These are phyloP conservation scores for Turnera subulata DNA, from an alignment of 345 rosid genomes.

Conservation along the genomic window DNA sequence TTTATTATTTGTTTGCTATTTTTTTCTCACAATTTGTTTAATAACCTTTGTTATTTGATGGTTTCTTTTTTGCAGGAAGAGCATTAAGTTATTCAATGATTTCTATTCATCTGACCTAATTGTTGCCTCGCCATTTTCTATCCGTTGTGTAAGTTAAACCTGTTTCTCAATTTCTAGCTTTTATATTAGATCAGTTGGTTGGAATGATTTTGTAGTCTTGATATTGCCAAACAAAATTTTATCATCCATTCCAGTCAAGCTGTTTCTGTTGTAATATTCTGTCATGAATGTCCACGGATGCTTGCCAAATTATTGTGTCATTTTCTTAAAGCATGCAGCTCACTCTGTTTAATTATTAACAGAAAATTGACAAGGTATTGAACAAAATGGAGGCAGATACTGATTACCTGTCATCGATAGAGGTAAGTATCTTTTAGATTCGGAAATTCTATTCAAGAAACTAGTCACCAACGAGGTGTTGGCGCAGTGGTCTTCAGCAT, in stretches of 20 bases:
- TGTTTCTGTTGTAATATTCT: no score
- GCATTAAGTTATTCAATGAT: constrained; percentile 74
- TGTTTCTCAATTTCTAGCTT: background rate
- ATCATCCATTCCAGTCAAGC: no score
- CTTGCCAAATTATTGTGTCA: no score
- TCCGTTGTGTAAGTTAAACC: constrained; percentile 50
- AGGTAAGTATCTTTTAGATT: constrained; percentile 45
- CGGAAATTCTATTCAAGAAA: background rate
- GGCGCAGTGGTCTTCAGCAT: no score
- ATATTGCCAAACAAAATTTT: no score
- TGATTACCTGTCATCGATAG: constrained; percentile 90
- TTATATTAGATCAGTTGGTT: no score
- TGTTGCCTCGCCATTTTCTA: constrained; percentile 78
- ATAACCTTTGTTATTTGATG: no score
- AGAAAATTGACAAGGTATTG: constrained; percentile 70
- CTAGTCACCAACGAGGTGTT: no score
- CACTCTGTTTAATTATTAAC: constrained; percentile 18
- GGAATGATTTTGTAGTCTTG: no score
- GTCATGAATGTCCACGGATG: no score
- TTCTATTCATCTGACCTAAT: constrained; percentile 87
- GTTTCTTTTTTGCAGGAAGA: constrained; percentile 47
- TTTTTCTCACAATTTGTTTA: background rate
- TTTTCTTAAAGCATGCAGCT: constrained; percentile 6
- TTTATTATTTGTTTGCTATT: background rate
- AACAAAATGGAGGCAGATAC: constrained; percentile 63